These are phyloP conservation scores for Solanum arcanum DNA, from an alignment of 257 asterid genomes.

Conservation along the genomic window DNA sequence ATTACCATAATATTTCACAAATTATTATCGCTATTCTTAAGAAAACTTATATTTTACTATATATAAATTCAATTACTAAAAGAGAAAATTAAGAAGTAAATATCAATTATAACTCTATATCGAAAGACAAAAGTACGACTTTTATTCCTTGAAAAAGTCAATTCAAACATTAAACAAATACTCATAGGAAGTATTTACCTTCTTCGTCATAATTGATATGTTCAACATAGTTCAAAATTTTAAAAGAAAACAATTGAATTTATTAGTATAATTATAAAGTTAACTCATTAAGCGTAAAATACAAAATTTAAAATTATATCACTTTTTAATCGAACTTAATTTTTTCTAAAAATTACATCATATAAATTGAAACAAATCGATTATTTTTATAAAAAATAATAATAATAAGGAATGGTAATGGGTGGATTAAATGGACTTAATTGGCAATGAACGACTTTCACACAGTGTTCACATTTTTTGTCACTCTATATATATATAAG, in stretches of 20 bases:
- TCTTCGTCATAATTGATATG: neutral
- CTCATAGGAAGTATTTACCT: neutral
- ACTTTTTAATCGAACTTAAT: neutral
- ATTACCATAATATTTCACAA: too few relatives aligned
- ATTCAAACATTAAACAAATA: neutral
- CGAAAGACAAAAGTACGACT: neutral
- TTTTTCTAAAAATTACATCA: neutral
- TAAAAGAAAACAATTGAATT: neutral
- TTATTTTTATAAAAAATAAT: neutral
- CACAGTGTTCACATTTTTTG: neutral
- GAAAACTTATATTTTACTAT: too few relatives aligned
- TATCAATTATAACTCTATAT: too few relatives aligned
- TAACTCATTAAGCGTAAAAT: neutral
- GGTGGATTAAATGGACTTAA: neutral
- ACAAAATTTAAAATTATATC: neutral
- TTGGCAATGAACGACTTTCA: neutral
- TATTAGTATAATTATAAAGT: neutral
- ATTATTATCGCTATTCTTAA: too few relatives aligned
- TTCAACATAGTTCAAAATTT: neutral
- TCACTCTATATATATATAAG: too few relatives aligned
- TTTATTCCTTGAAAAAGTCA: neutral
- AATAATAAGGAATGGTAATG: neutral
- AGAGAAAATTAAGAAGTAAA: too few relatives aligned
- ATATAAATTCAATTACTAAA: too few relatives aligned
- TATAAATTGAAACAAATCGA: neutral